A percentile compares a stretch with the other conserved stretches of the same genome.
Evolutionary conservation across 768 basidiomycete genomes (phyloP).

Genomic region (Guyanaporus albipodus): DNA sequence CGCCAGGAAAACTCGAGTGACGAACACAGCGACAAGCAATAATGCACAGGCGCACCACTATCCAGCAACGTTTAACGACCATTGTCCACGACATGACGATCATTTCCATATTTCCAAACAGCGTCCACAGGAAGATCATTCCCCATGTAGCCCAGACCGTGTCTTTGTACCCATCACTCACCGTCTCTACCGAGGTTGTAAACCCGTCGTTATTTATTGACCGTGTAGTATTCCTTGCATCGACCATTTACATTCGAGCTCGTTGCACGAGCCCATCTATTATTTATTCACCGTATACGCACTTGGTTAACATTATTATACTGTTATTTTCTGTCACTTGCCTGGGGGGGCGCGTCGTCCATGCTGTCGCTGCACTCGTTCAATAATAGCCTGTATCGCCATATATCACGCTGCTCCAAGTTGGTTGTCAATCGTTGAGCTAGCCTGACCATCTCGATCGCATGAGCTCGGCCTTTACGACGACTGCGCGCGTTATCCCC

Average conservation of each 20-base stretch:
- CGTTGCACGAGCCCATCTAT: conserved; percentile 1
- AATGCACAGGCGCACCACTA: conserved; percentile 17
- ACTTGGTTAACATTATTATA: conserved; percentile 10
- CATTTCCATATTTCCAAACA: conserved; percentile 2
- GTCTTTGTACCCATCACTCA: conserved; percentile 3
- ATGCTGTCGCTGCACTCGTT: neutral
- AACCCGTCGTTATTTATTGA: conserved; percentile 15
- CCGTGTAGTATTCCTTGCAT: conserved; percentile 16
- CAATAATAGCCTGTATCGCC: neutral
- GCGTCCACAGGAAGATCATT: neutral
- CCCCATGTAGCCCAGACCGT: conserved; percentile 10
- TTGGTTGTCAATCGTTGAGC: too few relatives aligned
- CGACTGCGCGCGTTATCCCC: conserved; percentile 19
- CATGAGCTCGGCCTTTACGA: conserved; percentile 10
- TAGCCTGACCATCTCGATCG: conserved; percentile 3
- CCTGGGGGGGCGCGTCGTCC: neutral
- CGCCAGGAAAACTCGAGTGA: conserved; percentile 41
- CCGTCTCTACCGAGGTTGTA: conserved; percentile 9
- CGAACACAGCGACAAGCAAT: conserved; percentile 41
- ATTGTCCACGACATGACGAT: conserved; percentile 6
- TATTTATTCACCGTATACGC: conserved; percentile 17
- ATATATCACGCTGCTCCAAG: too few relatives aligned
- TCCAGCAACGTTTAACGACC: conserved; percentile 7
- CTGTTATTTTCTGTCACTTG: conserved; percentile 4
- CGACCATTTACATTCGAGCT: conserved; percentile 14